Evolutionary conservation across 106 monocot species (phyloP), one percentile per base, ranked within the genome.

Genomic region (Chionographis japonica): DNA sequence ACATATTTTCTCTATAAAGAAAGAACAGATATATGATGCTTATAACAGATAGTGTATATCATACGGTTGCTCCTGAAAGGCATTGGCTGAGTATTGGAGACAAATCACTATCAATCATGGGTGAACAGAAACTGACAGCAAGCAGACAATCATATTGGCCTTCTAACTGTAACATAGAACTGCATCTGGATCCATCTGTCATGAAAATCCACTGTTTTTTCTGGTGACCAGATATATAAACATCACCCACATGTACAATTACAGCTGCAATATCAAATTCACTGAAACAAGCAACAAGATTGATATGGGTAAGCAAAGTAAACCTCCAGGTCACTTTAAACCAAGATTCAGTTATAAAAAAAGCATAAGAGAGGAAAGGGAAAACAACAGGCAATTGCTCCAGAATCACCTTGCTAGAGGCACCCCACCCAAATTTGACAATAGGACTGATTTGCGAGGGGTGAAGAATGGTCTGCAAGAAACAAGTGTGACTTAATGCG

Each of bases 161-260:
- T 73, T 76, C 86, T 59, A 7, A 54, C n/a, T 46, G 40, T 58
- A 42, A 59, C 36, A 58, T 70, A 35, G 77, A 78, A 59, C 67
- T 74, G 27, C 63, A 69, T 59, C 51, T 51, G 60, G 86, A 92
- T 63, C 92, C 92, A 75, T 92, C 97, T 14, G 86, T 79, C 52
- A 89, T 18, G 50, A 97, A 97, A 52, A 97, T 53, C 97, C 97
- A 97, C 67, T 97, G 97, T 65, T 81, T 92, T 78, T 79, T 97
- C 54, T 85, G 84, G 54, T 57, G 54, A 54, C 80, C 84, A 68
- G 80, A 78, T 65, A 78, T n/a, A 75, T 76, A 97, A 62, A 71
- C 74, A 61, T 92, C 85, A 42, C 86, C 97, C 42, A 97, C 86
- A 85, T 89, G 72, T 50, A 97, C 65, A 63, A 97, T 60, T 11